Conservation (phyloP, 2,329 filamentous ascomycete species). For the Diplodia scrobiculata region DNA sequence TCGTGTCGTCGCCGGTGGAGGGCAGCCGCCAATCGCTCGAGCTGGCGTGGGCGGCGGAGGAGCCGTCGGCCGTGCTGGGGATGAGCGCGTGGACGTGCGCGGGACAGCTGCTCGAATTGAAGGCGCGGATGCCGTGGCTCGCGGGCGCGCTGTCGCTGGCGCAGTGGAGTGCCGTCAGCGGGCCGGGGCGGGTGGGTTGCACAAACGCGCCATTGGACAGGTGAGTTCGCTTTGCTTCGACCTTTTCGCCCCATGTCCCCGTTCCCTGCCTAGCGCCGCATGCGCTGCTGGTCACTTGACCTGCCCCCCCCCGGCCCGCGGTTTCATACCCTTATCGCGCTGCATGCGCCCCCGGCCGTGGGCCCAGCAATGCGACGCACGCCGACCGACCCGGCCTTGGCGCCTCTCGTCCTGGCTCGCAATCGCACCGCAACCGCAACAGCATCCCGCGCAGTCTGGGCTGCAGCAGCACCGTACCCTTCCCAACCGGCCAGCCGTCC, state of each 20-base stretch:
- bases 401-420: neutral
- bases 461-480: slow-evolving; percentile 9
- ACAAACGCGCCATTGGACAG: slow-evolving; percentile 82
- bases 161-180: slow-evolving; percentile 71
- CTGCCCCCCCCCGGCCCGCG: slow-evolving; percentile 32
- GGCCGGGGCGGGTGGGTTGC: slow-evolving; percentile 73
- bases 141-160: slow-evolving; percentile 72
- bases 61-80: slow-evolving; percentile 63
- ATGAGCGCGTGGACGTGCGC: slow-evolving; percentile 78
- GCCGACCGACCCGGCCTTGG: slow-evolving; percentile 20
- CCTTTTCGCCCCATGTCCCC: slow-evolving; percentile 41
- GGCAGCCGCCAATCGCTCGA: slow-evolving; percentile 39
- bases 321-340: slow-evolving; percentile 29
- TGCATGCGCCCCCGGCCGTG: slow-evolving; percentile 20
- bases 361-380: slow-evolving; percentile 13
- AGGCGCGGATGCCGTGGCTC: slow-evolving; percentile 88
- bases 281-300: slow-evolving; percentile 64
- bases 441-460: slow-evolving; percentile 12
- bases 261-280: slow-evolving; percentile 51
- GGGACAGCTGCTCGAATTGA: slow-evolving; percentile 71
- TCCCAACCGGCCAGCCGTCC: slow-evolving; percentile 25
- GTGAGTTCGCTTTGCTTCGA: slow-evolving; percentile 61
- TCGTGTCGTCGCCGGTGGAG: slow-evolving; percentile 39
- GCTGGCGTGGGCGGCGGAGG: slow-evolving; percentile 32
- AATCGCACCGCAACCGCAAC: neutral